A percentile compares a stretch with the other conserved stretches of the same genome.
Conservation (phyloP, 2,329 filamentous ascomycete species). For the Aureobasidium pullulans region DNA sequence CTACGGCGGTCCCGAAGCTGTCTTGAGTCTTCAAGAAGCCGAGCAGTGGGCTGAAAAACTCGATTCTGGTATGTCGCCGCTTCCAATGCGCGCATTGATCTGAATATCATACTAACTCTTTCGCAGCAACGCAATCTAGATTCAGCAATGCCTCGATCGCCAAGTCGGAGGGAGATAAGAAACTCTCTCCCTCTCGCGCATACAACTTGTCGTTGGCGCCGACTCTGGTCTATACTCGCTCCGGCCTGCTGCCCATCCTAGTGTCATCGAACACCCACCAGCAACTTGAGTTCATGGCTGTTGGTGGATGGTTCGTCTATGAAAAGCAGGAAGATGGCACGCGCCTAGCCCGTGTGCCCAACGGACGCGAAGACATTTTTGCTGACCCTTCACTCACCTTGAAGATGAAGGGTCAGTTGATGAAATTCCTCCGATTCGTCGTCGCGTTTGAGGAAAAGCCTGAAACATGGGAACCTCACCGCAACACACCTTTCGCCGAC, state of each 20-base stretch:
- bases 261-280: conserved; percentile 85
- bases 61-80: conserved; percentile 15
- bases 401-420: conserved; percentile 75
- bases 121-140: conserved; percentile 14
- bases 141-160: conserved; percentile 29
- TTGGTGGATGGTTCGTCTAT: conserved; percentile 86
- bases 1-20: conserved; percentile 81
- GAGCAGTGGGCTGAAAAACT: conserved; percentile 60
- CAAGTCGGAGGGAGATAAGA: conserved; percentile 25
- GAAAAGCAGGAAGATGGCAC: conserved; percentile 21
- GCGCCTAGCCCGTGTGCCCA: conserved; percentile 65
- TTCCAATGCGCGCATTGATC: not conserved
- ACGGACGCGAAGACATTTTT: conserved; percentile 87
- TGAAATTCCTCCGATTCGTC: conserved; percentile 91
- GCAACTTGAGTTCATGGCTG: conserved; percentile 87
- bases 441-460: conserved; percentile 58
- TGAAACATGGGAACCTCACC: conserved; percentile 53
- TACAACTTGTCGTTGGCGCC: conserved; percentile 82
- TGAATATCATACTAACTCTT: not conserved
- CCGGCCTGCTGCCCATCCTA: conserved; percentile 66
- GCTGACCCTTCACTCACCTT: conserved; percentile 66
- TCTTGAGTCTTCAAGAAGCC: conserved; percentile 74
- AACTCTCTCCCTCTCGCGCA: conserved; percentile 56
- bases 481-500: conserved; percentile 46
- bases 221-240: conserved; percentile 78